Evolutionary conservation across 345 rosid species (phyloP).

Genomic region (Zanthoxylum bungeanum): DNA sequence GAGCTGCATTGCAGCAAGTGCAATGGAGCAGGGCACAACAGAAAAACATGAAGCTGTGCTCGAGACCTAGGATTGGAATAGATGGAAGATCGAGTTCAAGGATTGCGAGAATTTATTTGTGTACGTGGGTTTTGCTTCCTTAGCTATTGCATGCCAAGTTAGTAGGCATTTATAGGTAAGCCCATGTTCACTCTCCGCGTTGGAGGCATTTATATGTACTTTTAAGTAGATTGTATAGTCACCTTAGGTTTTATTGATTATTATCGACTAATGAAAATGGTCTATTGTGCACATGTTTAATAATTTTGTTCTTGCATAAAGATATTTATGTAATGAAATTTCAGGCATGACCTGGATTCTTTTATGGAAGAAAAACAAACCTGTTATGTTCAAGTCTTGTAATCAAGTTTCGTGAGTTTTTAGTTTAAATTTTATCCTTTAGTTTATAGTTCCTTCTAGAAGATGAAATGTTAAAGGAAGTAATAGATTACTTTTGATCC

Average conservation of each 20-base stretch:
- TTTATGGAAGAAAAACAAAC: no score
- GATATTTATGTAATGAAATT: no score
- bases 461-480: no score
- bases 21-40: conserved; percentile 51
- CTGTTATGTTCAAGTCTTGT: no score
- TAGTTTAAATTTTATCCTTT: no score
- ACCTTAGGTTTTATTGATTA: no score
- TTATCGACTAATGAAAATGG: background rate
- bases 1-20: conserved; percentile 48
- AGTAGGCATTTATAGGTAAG: background rate
- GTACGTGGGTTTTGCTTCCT: background rate
- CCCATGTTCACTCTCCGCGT: background rate
- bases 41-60: conserved; percentile 13
- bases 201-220: background rate
- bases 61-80: background rate
- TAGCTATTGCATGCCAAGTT: background rate
- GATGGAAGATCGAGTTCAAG: background rate
- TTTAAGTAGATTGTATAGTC: background rate
- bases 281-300: no score
- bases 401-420: no score
- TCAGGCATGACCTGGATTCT: no score
- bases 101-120: conserved; percentile 1
- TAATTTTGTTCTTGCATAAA: no score
- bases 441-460: no score
- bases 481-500: no score